These are phyloP conservation scores for Neoscytalidium dimidiatum DNA, from an alignment of 2,329 filamentous ascomycete species.

Conservation along the genomic window DNA sequence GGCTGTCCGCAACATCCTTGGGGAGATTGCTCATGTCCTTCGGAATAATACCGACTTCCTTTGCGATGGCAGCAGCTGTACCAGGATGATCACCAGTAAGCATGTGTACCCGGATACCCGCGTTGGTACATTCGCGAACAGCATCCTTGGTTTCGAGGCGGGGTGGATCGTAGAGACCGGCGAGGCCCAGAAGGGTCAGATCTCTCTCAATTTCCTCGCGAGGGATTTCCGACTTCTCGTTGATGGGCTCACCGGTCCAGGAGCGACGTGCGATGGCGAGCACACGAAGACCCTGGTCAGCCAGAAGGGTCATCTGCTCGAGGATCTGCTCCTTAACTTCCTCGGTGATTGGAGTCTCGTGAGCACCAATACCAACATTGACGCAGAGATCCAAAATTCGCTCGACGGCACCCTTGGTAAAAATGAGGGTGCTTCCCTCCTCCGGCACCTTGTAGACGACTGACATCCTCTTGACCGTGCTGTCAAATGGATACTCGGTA, in stretches of 20 bases:
- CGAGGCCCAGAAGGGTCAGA: conserved; percentile 76
- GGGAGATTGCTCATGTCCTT: conserved; percentile 11
- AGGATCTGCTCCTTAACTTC: conserved; percentile 55
- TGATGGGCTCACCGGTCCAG: conserved; percentile 32
- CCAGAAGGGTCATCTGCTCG: conserved; percentile 56
- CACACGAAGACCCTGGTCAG: conserved; percentile 27
- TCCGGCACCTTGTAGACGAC: conserved; percentile 39
- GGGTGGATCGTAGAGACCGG: conserved; percentile 84
- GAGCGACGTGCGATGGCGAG: conserved; percentile 29
- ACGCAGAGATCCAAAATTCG: conserved; percentile 20
- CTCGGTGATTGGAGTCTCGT: conserved; percentile 21
- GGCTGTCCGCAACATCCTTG: conserved; percentile 15
- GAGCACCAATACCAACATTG: conserved; percentile 37
- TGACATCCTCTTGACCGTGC: conserved; percentile 43
- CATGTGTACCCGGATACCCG: conserved; percentile 53
- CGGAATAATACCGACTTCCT: conserved; percentile 46
- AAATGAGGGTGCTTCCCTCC: conserved; percentile 34
- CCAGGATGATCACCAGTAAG: conserved; percentile 51
- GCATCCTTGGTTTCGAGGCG: conserved; percentile 72
- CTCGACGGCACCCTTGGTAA: conserved; percentile 43
- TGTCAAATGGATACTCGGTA: conserved; percentile 43
- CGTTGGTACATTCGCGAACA: conserved; percentile 47
- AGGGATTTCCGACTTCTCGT: conserved; percentile 32
- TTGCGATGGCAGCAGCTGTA: conserved; percentile 49
- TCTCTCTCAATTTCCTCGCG: conserved; percentile 67